Evolutionary conservation across 768 basidiomycete genomes (phyloP), one percentile per base, ranked within the genome.

Genomic region (Tricholoma terreum): DNA sequence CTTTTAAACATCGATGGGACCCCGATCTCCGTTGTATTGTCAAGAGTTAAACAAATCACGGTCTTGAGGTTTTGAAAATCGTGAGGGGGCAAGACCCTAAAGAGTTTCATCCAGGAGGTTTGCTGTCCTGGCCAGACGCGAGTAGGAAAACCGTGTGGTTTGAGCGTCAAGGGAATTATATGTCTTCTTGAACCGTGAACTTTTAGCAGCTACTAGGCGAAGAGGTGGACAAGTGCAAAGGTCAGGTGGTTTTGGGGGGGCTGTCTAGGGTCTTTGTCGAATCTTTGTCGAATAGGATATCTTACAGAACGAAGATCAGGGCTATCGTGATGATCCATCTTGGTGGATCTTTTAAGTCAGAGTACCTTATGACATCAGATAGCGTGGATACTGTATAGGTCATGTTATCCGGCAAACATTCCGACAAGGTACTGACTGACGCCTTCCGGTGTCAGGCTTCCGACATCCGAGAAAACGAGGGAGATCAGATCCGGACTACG

Each of bases 341-440:
- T 65, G 57, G 50, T n/a, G n/a, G n/a, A n/a, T 27, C 24, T 27
- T 27, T 27, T 27, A 3, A n/a, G 43, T 27, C 43, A 45, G 45
- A 46, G 52, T 52, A 56, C 52, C 56, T 58, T 52, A 58, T 53
- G 42, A 54, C 38, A 61, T 57, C 36, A 57, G 35, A 34, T 50
- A 48, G 36, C 57, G 36, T 64, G 59, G 57, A 43, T 56, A 35
- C n/a, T n/a, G n/a, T n/a, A n/a, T 43, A 55, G 36, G 50, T 52
- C 55, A 63, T 55, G 53, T 58, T 61, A 89, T 63, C 85, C 90
- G 61, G 90, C 87, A 76, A 92, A 96, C 87, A 95, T 94, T 62
- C 92, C 93, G 57, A 97, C 94, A 43, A 97, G 81, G 70, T 95
- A 95, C 71, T 94, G 93, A 73, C 92, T 94, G 61, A 97, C 92